phyloP scores from a whole-genome alignment of 202 grass and related monocot species.

The Zoysia matrella region DNA sequence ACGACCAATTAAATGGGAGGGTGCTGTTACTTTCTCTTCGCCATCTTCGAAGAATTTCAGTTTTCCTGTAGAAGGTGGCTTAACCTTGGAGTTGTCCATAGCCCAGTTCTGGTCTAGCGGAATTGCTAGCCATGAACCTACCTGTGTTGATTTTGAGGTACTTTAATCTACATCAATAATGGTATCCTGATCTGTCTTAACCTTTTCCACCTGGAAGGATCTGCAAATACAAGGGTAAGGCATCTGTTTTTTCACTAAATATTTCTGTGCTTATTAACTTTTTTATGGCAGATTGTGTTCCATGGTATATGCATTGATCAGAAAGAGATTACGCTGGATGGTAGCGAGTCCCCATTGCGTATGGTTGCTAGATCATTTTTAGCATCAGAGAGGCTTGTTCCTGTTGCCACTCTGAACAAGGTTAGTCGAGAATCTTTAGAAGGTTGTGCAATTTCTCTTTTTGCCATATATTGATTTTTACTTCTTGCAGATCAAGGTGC shows the following conservation, averaged over 20 bases:
- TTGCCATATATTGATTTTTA: slow-evolving; percentile 41
- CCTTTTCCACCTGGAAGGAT: slow-evolving; percentile 23
- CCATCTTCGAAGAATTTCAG: slow-evolving; percentile 89
- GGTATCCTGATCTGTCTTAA: slow-evolving; percentile 8
- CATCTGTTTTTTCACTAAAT: slow-evolving; percentile 21
- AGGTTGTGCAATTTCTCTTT: slow-evolving; percentile 20
- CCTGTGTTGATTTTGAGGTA: slow-evolving; percentile 94
- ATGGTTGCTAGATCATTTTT: slow-evolving; percentile 88
- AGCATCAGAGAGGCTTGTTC: slow-evolving; percentile 88
- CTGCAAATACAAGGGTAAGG: slow-evolving; percentile 6
- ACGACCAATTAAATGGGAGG: slow-evolving; percentile 88
- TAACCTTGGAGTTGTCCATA: slow-evolving; percentile 87
- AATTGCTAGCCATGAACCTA: slow-evolving; percentile 86
- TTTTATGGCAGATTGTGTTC: slow-evolving; percentile 68
- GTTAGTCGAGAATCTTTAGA: slow-evolving; percentile 46
- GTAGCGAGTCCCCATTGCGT: slow-evolving; percentile 74
- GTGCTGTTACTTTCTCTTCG: slow-evolving; percentile 82
- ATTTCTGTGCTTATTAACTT: slow-evolving; percentile 42
- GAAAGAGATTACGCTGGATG: slow-evolving; percentile 75
- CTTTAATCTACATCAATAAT: slow-evolving; percentile 22
- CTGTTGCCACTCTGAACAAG: slow-evolving; percentile 83
- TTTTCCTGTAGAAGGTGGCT: slow-evolving; percentile 85
- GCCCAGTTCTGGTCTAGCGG: slow-evolving; percentile 99
- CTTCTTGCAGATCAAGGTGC: slow-evolving; percentile 67
- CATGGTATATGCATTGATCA: slow-evolving; percentile 86